Evolutionary conservation across 208 protist genomes (phyloP), one percentile per base, ranked within the genome.

Genomic region (Leishmania tropica): DNA sequence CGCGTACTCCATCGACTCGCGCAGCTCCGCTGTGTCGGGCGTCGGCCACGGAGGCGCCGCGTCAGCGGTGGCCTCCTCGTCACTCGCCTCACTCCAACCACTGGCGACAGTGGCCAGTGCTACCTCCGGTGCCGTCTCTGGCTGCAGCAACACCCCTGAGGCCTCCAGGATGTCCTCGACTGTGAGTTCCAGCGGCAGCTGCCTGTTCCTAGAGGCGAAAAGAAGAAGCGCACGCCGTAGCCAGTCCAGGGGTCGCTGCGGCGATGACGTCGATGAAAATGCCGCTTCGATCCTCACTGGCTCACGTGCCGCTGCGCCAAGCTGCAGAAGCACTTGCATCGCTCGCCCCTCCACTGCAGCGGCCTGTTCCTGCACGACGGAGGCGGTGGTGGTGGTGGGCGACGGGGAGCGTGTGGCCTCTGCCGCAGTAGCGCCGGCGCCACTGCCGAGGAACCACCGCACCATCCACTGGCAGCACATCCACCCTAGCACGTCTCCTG

Each of bases 171-270:
- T 35, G 62, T 90, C 87, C 15, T 83, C 71, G 31, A 90, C 17
- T 3, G 81, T 84, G n/a, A 90, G 80, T 71, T 90, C 87, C 42
- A 90, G 83, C 68, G 87, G 87, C 24, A 78, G 58, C 54, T 64
- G 67, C 17, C 3, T 47, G 51, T 60, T 35, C 40, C 85, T 83
- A 19, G 73, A 83, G 24, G 70, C 75, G 77, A 88, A 88, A 48
- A 88, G 85, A 1, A 90, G 79, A 78, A 90, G 75, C 74, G 81
- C 81, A 48, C 85, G 82, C 19, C 81, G 81, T 15, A 87, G 78
- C 86, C 83, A 88, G 40, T 76, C 65, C 48, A 87, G 78, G 15
- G 70, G n/a, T 1, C 2, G 11, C 19, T 37, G 68, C 6, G 67
- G 75, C n/a, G 65, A 19, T n/a, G 77, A 19, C 19, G 47, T 24